A percentile compares a stretch with the other conserved stretches of the same genome.
phyloP scores from a whole-genome alignment of 2,329 filamentous ascomycete genomes.

The Thermomyces lanuginosus region DNA sequence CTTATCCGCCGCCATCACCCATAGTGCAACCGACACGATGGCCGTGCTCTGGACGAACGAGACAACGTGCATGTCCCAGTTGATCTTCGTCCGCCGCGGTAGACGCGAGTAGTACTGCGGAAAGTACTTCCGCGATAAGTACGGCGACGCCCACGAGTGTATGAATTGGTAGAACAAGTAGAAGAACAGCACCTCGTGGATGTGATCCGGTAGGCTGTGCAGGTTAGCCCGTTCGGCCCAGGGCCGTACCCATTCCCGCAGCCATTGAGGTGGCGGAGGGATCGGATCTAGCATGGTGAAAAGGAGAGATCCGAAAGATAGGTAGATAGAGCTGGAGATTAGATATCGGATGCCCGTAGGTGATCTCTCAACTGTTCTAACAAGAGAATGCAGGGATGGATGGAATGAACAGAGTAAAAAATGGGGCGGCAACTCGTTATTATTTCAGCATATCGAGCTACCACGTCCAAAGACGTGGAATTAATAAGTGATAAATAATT shows the following conservation, averaged over 20 bases:
- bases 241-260: slow-evolving; percentile 33
- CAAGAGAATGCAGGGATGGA: too few species aligned
- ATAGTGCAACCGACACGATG: slow-evolving; percentile 40
- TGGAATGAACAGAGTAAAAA: too few species aligned
- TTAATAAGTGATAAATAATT: too few species aligned
- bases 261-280: slow-evolving; percentile 34
- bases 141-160: slow-evolving; percentile 38
- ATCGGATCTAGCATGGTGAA: slow-evolving; percentile 31
- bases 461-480: too few species aligned
- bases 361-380: too few species aligned
- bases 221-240: slow-evolving; percentile 37
- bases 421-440: too few species aligned
- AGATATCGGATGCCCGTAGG: too few species aligned
- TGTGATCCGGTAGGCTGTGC: slow-evolving; percentile 41
- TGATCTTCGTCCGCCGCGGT: slow-evolving; percentile 40
- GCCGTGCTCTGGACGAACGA: slow-evolving; percentile 43
- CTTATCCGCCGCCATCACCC: slow-evolving; percentile 40
- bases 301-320: too few species aligned
- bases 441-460: too few species aligned
- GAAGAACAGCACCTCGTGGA: slow-evolving; percentile 44
- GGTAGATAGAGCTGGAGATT: too few species aligned
- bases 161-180: slow-evolving; percentile 41
- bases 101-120: slow-evolving; percentile 39
- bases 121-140: slow-evolving; percentile 37
- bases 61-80: slow-evolving; percentile 53